phyloP scores from a whole-genome alignment of 192 early-diverging fungal species.

The Backusella australiensis region DNA sequence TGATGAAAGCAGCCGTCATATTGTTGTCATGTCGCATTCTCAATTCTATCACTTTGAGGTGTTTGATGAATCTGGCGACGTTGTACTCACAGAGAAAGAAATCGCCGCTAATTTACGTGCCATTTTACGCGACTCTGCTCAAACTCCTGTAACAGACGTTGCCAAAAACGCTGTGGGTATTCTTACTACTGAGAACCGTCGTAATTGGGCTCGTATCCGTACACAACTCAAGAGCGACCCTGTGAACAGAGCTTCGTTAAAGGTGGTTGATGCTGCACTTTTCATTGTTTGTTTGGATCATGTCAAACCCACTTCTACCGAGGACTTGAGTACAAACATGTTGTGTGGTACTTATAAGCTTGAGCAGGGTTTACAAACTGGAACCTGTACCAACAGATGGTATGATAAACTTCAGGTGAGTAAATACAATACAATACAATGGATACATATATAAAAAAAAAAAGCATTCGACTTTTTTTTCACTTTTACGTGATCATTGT shows the following conservation, averaged over 20 bases:
- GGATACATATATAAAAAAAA: neutral
- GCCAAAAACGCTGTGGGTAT: constrained; percentile 64
- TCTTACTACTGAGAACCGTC: constrained; percentile 75
- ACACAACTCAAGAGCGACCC: constrained; percentile 49
- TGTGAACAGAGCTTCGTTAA: constrained; percentile 56
- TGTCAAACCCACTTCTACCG: constrained; percentile 36
- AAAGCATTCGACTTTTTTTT: neutral
- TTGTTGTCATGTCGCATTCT: constrained; percentile 68
- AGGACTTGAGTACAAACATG: constrained; percentile 47
- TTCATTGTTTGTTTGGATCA: constrained; percentile 82
- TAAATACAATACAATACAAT: neutral
- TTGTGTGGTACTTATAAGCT: constrained; percentile 48
- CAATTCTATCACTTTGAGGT: constrained; percentile 80
- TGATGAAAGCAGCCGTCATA: constrained; percentile 43
- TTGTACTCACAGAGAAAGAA: constrained; percentile 55
- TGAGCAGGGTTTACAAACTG: constrained; percentile 43
- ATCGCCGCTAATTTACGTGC: constrained; percentile 69
- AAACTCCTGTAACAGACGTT: constrained; percentile 45
- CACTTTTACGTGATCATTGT: neutral
- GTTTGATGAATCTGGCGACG: constrained; percentile 52
- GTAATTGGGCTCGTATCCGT: constrained; percentile 69
- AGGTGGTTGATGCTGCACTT: constrained; percentile 64
- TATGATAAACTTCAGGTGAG: constrained; percentile 71
- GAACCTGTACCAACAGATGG: constrained; percentile 75
- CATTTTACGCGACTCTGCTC: constrained; percentile 52